Conservation (phyloP, 106 monocot species). For the Phalaenopsis equestris region DNA sequence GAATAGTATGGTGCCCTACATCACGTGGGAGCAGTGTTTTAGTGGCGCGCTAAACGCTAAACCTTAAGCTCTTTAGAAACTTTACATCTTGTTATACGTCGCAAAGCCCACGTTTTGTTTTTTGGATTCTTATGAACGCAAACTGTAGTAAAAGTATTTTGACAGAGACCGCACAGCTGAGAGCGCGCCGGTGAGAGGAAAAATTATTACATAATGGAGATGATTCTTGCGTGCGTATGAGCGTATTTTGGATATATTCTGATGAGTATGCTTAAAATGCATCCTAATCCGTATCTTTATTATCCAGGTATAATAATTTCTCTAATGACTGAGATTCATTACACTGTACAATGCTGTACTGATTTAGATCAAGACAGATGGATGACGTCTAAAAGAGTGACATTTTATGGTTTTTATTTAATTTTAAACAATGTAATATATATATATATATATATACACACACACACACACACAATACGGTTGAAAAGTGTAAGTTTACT, state of each 20-base stretch:
- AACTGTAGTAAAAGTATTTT: not conserved
- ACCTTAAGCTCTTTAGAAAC: not conserved
- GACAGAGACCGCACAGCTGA: conserved; percentile 1
- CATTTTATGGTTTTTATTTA: no score
- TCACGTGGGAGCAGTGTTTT: conserved; percentile 18
- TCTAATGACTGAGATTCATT: not conserved
- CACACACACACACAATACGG: no score
- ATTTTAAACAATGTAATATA: no score
- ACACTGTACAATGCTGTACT: not conserved
- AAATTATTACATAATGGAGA: no score
- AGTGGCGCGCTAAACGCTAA: not conserved
- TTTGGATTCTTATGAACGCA: not conserved
- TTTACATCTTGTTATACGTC: conserved; percentile 1
- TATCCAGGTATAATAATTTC: no score
- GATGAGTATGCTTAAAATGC: no score
- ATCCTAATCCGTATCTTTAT: no score
- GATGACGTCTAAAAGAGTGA: no score
- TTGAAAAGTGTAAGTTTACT: no score
- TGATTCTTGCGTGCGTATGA: no score
- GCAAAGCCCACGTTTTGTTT: conserved; percentile 2
- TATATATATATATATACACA: no score
- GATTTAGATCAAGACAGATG: not conserved
- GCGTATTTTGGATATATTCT: no score
- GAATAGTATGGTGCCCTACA: conserved; percentile 4
- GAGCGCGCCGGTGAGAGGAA: not conserved